A percentile compares a stretch with the other conserved stretches of the same genome.
These are phyloP conservation scores for Letharia columbiana DNA, from an alignment of 495 filamentous ascomycete species.

Conservation along the genomic window DNA sequence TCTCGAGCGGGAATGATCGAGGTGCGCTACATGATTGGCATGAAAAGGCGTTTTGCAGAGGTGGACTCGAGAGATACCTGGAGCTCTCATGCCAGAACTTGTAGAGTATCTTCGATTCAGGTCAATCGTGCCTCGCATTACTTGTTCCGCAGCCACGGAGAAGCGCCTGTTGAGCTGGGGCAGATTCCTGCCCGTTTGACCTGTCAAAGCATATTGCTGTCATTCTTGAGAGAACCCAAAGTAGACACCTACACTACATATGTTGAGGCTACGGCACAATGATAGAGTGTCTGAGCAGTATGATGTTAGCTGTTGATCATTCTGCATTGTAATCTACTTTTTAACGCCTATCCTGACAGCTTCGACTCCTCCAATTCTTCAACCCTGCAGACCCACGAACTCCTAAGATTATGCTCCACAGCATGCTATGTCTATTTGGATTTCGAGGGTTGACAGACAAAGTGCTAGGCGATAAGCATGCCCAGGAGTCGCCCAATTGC, in stretches of 20 bases:
- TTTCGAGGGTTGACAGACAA: slow-evolving; percentile 32
- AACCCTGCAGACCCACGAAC: background rate
- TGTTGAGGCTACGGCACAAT: background rate
- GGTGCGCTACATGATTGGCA: background rate
- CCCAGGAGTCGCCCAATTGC: background rate
- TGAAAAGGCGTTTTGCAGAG: background rate
- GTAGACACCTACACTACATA: background rate
- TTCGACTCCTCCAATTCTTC: background rate
- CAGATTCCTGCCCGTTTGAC: background rate
- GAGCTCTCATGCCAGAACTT: background rate
- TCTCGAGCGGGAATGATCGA: background rate
- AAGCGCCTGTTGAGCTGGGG: background rate
- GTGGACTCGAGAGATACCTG: background rate
- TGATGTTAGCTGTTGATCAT: background rate
- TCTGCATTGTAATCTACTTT: background rate
- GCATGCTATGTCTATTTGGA: background rate
- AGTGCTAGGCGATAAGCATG: background rate
- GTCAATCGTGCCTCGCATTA: background rate
- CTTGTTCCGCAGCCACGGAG: background rate
- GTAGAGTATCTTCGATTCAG: background rate
- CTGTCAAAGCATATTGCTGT: background rate
- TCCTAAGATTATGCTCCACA: background rate
- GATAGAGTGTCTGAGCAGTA: background rate
- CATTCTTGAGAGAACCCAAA: background rate
- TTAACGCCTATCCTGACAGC: background rate